Conservation (phyloP, 2,329 filamentous ascomycete species). For the Colletotrichum cuscutae region DNA sequence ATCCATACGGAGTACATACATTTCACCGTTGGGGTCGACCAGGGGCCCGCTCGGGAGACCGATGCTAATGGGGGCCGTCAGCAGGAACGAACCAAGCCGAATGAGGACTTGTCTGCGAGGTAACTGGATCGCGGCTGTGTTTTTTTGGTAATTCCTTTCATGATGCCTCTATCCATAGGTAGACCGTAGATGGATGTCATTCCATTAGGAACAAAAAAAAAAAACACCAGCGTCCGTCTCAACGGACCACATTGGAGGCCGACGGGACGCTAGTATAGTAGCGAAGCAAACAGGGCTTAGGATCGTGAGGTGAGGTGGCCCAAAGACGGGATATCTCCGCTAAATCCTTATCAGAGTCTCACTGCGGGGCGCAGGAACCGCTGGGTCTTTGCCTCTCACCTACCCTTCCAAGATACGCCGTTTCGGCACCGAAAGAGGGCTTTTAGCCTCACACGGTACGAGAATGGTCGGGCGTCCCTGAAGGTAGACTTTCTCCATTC, state of each 20-base stretch:
- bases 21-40: neutral
- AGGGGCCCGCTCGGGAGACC: neutral
- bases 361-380: neutral
- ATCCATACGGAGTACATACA: neutral
- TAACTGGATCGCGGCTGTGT: constrained; percentile 13
- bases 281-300: neutral
- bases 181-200: neutral
- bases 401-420: neutral
- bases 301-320: no score
- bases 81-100: neutral
- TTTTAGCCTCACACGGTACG: neutral
- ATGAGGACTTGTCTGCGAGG: neutral
- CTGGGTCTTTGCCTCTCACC: neutral
- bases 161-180: neutral
- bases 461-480: neutral
- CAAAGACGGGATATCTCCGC: constrained; percentile 16
- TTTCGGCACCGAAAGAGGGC: constrained; percentile 18
- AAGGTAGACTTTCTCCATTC: neutral
- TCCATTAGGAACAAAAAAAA: neutral
- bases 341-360: constrained; percentile 23
- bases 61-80: neutral
- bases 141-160: neutral
- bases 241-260: neutral
- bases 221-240: no score
- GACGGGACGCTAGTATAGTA: neutral